These are phyloP conservation scores for Suillus alpinus DNA, from an alignment of 768 basidiomycete species.

Conservation along the genomic window DNA sequence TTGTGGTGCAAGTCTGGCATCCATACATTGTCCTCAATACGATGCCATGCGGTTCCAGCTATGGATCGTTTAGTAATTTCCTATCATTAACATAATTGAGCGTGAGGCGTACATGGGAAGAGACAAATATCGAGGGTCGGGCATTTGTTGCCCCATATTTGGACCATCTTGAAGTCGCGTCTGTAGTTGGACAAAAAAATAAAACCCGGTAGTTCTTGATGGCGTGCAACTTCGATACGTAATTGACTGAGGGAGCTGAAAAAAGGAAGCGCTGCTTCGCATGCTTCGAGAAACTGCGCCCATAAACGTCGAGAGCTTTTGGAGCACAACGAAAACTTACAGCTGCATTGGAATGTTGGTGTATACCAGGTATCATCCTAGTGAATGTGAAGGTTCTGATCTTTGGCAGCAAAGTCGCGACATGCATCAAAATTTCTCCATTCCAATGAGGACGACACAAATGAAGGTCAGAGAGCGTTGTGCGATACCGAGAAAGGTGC, in stretches of 20 bases:
- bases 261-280: background rate
- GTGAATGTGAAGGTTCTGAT: background rate
- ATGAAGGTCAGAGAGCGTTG: background rate
- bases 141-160: slow-evolving; percentile 4
- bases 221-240: background rate
- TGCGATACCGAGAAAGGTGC: background rate
- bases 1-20: slow-evolving; percentile 5
- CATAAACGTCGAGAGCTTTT: background rate
- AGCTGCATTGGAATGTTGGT: background rate
- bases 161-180: background rate
- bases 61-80: background rate
- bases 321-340: background rate
- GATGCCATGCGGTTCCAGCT: slow-evolving; percentile 9
- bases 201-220: background rate
- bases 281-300: slow-evolving; percentile 1
- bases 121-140: slow-evolving; percentile 4
- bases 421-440: background rate
- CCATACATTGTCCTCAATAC: slow-evolving; percentile 8
- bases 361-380: background rate
- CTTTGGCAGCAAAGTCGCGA: background rate
- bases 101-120: slow-evolving; percentile 4
- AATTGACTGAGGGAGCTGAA: background rate
- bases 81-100: background rate
- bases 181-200: background rate
- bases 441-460: background rate